Percentiles rank a stretch among this genome's conserved stretches.
Evolutionary conservation across 352 stramenopile genomes (phyloP).

Genomic region (Albugo candida): DNA sequence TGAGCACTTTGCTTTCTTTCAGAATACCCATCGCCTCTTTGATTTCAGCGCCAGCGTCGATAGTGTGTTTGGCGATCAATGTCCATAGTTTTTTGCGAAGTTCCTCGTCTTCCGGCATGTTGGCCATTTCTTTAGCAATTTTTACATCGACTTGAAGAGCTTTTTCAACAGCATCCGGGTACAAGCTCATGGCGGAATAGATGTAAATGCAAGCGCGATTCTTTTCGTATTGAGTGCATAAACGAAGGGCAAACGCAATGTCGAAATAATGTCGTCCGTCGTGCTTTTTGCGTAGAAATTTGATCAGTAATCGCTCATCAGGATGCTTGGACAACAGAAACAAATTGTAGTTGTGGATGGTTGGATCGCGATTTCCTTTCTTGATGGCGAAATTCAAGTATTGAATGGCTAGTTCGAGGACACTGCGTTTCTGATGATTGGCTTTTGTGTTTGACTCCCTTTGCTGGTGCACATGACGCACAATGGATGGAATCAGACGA

Average conservation of each 20-base stretch:
- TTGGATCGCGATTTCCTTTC: slow-evolving; percentile 72
- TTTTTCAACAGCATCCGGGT: slow-evolving; percentile 84
- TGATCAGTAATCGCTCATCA: slow-evolving; percentile 75
- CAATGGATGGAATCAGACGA: slow-evolving; percentile 83
- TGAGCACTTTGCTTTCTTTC: slow-evolving; percentile 69
- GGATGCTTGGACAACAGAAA: slow-evolving; percentile 80
- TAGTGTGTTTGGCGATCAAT: slow-evolving; percentile 83
- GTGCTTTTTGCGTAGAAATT: slow-evolving; percentile 81
- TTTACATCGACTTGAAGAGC: slow-evolving; percentile 81
- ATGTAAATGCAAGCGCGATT: slow-evolving; percentile 88
- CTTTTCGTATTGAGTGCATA: slow-evolving; percentile 85
- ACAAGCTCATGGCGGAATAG: slow-evolving; percentile 85
- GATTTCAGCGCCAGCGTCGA: slow-evolving; percentile 72
- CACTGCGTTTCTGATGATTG: slow-evolving; percentile 28
- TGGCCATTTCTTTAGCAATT: slow-evolving; percentile 86
- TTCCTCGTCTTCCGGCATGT: slow-evolving; percentile 77
- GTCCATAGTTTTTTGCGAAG: slow-evolving; percentile 87
- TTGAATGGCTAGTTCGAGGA: slow-evolving; percentile 79
- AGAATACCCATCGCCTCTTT: slow-evolving; percentile 73
- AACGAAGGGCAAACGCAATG: slow-evolving; percentile 79
- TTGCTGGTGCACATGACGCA: slow-evolving; percentile 68
- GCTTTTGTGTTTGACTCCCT: slow-evolving; percentile 14
- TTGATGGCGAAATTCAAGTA: slow-evolving; percentile 90
- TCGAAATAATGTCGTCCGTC: slow-evolving; percentile 78
- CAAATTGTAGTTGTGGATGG: slow-evolving; percentile 87